Conservation (phyloP, 306 rosid species). For the Lupinus albus region DNA sequence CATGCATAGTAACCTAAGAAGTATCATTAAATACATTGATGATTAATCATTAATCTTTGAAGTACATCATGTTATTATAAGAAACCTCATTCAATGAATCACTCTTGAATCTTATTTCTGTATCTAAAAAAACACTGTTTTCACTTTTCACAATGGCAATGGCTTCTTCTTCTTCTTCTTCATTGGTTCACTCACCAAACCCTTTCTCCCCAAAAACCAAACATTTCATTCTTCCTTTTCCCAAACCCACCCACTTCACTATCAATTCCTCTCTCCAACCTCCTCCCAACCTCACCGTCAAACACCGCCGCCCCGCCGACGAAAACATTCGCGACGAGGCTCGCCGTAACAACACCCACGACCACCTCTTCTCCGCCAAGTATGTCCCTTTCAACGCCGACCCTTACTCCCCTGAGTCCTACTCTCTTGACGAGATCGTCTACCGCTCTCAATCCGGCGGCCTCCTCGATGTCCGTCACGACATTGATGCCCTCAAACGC, state of each 20-base stretch:
- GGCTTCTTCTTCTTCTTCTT: conserved; percentile 50
- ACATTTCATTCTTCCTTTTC: neutral
- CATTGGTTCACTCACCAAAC: conserved; percentile 46
- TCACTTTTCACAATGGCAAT: conserved; percentile 1
- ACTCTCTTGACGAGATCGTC: conserved; percentile 86
- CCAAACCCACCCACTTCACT: conserved; percentile 34
- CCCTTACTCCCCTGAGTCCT: conserved; percentile 58
- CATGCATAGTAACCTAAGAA: too few relatives aligned
- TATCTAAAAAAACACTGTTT: neutral
- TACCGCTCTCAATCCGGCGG: conserved; percentile 77
- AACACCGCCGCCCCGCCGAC: conserved; percentile 67
- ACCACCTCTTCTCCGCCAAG: conserved; percentile 66
- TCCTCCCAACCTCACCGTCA: conserved; percentile 24
- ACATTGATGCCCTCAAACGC: conserved; percentile 62
- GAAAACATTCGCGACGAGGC: conserved; percentile 83
- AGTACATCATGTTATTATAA: too few relatives aligned
- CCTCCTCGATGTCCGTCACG: conserved; percentile 80
- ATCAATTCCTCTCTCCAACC: conserved; percentile 46
- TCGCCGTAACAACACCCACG: conserved; percentile 57
- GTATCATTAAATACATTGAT: too few relatives aligned
- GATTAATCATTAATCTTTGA: too few relatives aligned
- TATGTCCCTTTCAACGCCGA: conserved; percentile 77
- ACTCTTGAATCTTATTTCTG: too few relatives aligned
- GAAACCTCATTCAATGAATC: too few relatives aligned
- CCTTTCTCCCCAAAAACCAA: conserved; percentile 40